phyloP scores from a whole-genome alignment of 1,284 basidiomycete genomes.

The Ganoderma meredithae region DNA sequence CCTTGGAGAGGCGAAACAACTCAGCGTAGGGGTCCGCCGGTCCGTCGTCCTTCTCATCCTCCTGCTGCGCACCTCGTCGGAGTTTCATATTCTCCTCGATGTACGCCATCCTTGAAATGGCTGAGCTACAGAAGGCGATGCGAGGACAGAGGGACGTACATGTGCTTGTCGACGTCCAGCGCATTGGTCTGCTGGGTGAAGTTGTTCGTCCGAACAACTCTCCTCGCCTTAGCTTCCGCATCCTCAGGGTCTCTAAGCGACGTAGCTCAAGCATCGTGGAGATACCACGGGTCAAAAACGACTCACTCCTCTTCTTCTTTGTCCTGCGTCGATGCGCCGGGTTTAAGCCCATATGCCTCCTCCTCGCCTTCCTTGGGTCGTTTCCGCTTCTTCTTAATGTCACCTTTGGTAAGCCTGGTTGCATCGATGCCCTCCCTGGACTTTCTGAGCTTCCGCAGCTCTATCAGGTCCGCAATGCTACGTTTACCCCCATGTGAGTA shows the following conservation, averaged over 20 bases:
- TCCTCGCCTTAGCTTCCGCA: conserved; percentile 72
- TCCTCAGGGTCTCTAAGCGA: conserved; percentile 62
- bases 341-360: conserved; percentile 62
- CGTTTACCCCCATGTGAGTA: conserved; percentile 11
- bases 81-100: conserved; percentile 93
- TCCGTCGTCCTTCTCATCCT: conserved; percentile 50
- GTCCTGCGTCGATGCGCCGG: conserved; percentile 48
- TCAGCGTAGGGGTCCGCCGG: conserved; percentile 81
- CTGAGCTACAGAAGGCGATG: conserved; percentile 5
- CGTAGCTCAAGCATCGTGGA: conserved; percentile 12
- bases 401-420: conserved; percentile 85
- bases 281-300: neutral
- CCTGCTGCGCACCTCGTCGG: conserved; percentile 66
- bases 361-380: conserved; percentile 58
- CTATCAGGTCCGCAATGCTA: conserved; percentile 85
- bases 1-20: conserved; percentile 79
- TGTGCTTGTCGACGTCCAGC: conserved; percentile 97
- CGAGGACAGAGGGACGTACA: conserved; percentile 60
- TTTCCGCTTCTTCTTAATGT: conserved; percentile 75
- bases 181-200: conserved; percentile 97
- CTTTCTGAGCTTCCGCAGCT: conserved; percentile 82
- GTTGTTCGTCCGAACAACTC: conserved; percentile 86
- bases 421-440: conserved; percentile 87
- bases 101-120: conserved; percentile 86
- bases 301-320: conserved; percentile 74